Percentiles rank a stretch among this genome's conserved stretches.
These are phyloP conservation scores for Microdochium trichocladiopsis DNA, from an alignment of 2,329 filamentous ascomycete species.

Conservation along the genomic window DNA sequence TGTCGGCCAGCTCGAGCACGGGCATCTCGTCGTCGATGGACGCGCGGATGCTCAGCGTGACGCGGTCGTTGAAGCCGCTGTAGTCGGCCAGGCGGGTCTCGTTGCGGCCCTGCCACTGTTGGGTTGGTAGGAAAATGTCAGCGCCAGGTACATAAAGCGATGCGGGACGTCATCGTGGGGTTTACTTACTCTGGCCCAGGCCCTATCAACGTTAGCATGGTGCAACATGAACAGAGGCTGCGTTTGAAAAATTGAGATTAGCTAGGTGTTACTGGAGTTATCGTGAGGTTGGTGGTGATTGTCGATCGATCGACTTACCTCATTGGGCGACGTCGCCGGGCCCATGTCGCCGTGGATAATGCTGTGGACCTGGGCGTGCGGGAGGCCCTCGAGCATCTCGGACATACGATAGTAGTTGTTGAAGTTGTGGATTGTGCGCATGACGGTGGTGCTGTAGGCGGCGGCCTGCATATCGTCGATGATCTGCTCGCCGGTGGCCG, in stretches of 20 bases:
- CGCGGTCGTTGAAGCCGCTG: not conserved
- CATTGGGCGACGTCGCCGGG: constrained; percentile 26
- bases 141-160: too few relatives aligned
- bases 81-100: not conserved
- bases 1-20: not conserved
- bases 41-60: constrained; percentile 1
- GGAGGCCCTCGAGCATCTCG: constrained; percentile 26
- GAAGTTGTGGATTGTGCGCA: constrained; percentile 23
- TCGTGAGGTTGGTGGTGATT: too few relatives aligned
- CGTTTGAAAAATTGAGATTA: too few relatives aligned
- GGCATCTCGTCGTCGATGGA: not conserved
- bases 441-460: constrained; percentile 20
- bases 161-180: too few relatives aligned
- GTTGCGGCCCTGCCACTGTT: not conserved
- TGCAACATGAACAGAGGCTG: constrained; percentile 22
- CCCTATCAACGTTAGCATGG: constrained; percentile 18
- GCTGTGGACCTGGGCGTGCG: constrained; percentile 21
- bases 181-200: too few relatives aligned
- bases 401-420: constrained; percentile 24
- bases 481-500: constrained; percentile 23
- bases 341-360: constrained; percentile 30
- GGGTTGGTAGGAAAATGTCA: too few relatives aligned
- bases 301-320: too few relatives aligned
- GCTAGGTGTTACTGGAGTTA: too few relatives aligned
- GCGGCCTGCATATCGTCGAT: constrained; percentile 17